phyloP scores from a whole-genome alignment of 306 rosid species.

The Rosa lucieae region DNA sequence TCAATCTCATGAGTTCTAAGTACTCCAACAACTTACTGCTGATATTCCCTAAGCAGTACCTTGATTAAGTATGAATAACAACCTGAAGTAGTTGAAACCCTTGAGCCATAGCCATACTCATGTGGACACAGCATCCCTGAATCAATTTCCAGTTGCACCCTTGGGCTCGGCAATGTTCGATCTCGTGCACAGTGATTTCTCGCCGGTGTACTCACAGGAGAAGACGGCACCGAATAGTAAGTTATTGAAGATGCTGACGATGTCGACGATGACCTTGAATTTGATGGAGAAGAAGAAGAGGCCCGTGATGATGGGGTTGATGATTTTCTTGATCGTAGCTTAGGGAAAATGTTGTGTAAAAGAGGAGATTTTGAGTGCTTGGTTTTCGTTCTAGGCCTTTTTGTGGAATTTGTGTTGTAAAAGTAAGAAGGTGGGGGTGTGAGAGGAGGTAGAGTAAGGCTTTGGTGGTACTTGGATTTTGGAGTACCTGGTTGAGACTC shows the following conservation, averaged over 20 bases:
- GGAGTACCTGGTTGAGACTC: conserved; percentile 98
- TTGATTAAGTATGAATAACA: conserved; percentile 37
- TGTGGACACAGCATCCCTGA: conserved; percentile 18
- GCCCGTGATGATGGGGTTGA: neutral
- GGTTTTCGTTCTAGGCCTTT: conserved; percentile 26
- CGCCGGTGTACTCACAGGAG: conserved; percentile 32
- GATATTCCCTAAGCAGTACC: conserved; percentile 29
- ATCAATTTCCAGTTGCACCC: conserved; percentile 2
- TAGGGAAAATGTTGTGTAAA: conserved; percentile 43
- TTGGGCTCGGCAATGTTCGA: conserved; percentile 6
- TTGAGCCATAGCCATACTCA: conserved; percentile 20
- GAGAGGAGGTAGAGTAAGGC: conserved; percentile 57
- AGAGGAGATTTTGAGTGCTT: conserved; percentile 25
- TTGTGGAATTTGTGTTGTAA: conserved; percentile 28
- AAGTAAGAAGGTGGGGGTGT: conserved; percentile 74
- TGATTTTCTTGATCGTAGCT: conserved; percentile 27
- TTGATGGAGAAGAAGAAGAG: conserved; percentile 32
- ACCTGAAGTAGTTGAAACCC: conserved; percentile 5
- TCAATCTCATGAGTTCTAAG: conserved; percentile 8
- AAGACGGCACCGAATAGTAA: conserved; percentile 39
- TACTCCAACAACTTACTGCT: neutral
- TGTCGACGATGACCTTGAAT: neutral
- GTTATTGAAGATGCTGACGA: conserved; percentile 23
- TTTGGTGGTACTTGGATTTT: conserved; percentile 43
- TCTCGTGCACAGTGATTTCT: neutral